Evolutionary conservation across 306 rosid genomes (phyloP), one percentile per base, ranked within the genome.

Genomic region (Quercus glauca): DNA sequence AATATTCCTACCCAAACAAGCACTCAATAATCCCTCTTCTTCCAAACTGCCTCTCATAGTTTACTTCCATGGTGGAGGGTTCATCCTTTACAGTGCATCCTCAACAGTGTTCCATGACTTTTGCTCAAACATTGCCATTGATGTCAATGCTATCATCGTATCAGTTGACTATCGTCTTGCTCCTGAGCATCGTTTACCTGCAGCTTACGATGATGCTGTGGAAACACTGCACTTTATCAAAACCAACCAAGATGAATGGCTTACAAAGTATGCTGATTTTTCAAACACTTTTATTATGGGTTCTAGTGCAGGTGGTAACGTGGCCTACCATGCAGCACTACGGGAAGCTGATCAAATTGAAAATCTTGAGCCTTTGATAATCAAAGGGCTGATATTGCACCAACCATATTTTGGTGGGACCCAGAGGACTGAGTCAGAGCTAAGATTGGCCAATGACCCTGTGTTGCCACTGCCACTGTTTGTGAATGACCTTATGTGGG

Each of bases 331-430:
- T 37, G 43, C 10, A 37, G 43, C 10, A 72, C 77, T 86, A 1
- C 86, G 83, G n/a, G 79, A 43, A 19, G 81, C 75, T 9, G 77
- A 41, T 3, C 82, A 53, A 9, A 29, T 9, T 25, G 4, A 29
- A n/a, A 1, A 55, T 18, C 70, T 69, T 15, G 9, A 9, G 11
- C 87, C 73, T 7, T 3, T 68, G 5, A 74, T 37, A 51, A 87
- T 88, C 75, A 9, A 18, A 82, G 95, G 89, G 85, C 72, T 91
- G 7, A 73, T 91, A 76, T 59, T 91, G 77, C 53, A 76, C 15
- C 95, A 89, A 25, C 91, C 90, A 0, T 85, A 23, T 59, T 91
- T 88, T 23, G 76, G 92, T 68, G 95, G 91, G 59, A 43, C 59
- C 52, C 60, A 6, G 5, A 84, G 87, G 81, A 83, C 82, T 0